Evolutionary conservation across 2,329 filamentous ascomycete genomes (phyloP).

Genomic region (Penicillium expansum): DNA sequence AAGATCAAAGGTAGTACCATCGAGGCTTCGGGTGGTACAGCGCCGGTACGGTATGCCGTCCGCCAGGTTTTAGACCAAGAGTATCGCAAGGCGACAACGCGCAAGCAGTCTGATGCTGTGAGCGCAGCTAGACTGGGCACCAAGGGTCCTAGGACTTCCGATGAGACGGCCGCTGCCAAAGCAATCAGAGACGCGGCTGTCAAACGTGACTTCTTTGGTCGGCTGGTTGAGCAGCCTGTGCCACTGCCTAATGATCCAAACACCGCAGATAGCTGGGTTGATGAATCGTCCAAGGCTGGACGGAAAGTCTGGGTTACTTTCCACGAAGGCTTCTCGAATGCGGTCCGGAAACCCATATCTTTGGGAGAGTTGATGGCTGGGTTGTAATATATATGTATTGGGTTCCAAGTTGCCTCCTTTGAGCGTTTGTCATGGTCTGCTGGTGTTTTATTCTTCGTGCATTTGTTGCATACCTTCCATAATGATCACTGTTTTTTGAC

Average conservation of each 20-base stretch:
- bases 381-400: slow-evolving; percentile 25
- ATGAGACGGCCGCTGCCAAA: slow-evolving; percentile 28
- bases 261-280: slow-evolving; percentile 25
- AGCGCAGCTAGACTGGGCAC: slow-evolving; percentile 32
- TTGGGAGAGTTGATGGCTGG: slow-evolving; percentile 69
- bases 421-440: slow-evolving; percentile 4
- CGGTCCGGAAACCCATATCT: slow-evolving; percentile 82
- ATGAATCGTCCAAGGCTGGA: slow-evolving; percentile 42
- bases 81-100: slow-evolving; percentile 68
- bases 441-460: neutral
- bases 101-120: slow-evolving; percentile 62
- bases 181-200: slow-evolving; percentile 41
- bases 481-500: neutral
- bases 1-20: slow-evolving; percentile 43
- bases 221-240: slow-evolving; percentile 57
- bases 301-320: slow-evolving; percentile 80
- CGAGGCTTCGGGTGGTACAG: slow-evolving; percentile 54
- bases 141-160: slow-evolving; percentile 12
- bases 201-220: slow-evolving; percentile 83
- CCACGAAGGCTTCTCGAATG: slow-evolving; percentile 89
- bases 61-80: slow-evolving; percentile 92
- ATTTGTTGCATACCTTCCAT: neutral
- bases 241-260: slow-evolving; percentile 40
- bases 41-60: slow-evolving; percentile 84
- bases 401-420: neutral